Evolutionary conservation across 495 filamentous ascomycete genomes (phyloP).

Genomic region (Xylaria castorea): DNA sequence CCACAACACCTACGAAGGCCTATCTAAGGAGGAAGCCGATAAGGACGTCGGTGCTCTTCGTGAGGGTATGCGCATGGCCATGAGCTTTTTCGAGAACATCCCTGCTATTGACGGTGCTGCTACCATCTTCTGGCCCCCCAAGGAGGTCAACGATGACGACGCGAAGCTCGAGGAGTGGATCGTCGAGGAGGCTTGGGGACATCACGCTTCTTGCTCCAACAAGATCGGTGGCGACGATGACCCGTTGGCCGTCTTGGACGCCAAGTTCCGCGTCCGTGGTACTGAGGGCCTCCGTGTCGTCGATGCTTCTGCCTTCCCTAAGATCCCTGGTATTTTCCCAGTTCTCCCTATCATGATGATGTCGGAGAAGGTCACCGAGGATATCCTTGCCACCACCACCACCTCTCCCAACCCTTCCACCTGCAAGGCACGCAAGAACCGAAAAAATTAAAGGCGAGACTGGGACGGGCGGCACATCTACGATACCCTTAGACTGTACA

Average conservation of each 20-base stretch:
- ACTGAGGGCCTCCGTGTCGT: constrained; percentile 66
- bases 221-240: constrained; percentile 64
- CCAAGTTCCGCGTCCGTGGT: constrained; percentile 63
- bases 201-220: constrained; percentile 65
- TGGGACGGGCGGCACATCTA: neutral
- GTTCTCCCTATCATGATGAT: constrained; percentile 59
- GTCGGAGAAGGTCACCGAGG: constrained; percentile 62
- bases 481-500: constrained; percentile 24
- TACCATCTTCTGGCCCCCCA: constrained; percentile 56
- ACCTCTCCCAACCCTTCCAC: neutral
- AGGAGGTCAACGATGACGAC: constrained; percentile 45
- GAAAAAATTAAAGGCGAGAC: neutral
- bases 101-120: constrained; percentile 57
- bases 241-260: constrained; percentile 63
- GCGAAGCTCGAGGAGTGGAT: constrained; percentile 54
- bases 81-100: constrained; percentile 50
- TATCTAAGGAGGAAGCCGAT: constrained; percentile 28
- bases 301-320: constrained; percentile 63
- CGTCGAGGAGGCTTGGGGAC: constrained; percentile 62
- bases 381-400: constrained; percentile 44
- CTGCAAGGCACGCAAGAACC: constrained; percentile 19
- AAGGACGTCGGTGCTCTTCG: constrained; percentile 50
- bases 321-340: constrained; percentile 59
- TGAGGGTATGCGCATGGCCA: constrained; percentile 52
- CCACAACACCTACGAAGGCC: constrained; percentile 59